phyloP scores from a whole-genome alignment of 345 rosid genomes.

The Adansonia digitata region DNA sequence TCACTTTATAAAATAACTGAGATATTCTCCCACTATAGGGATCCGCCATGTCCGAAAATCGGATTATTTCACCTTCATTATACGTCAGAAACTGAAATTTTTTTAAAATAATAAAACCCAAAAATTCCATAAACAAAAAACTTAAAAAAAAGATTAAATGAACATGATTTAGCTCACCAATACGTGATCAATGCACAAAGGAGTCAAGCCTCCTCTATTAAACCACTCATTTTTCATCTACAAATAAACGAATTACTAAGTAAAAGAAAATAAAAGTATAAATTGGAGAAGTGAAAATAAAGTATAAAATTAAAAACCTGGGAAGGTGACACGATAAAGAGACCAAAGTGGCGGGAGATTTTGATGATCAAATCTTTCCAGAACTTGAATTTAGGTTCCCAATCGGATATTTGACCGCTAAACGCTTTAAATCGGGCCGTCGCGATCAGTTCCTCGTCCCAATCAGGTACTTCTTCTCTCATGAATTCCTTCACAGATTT shows the following conservation, averaged over 20 bases:
- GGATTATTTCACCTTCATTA: constrained; percentile 67
- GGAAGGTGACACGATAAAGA: constrained; percentile 46
- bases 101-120: constrained; percentile 14
- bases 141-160: background rate
- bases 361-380: constrained; percentile 73
- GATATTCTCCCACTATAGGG: constrained; percentile 48
- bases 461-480: constrained; percentile 60
- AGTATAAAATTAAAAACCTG: constrained; percentile 39
- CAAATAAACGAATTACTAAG: background rate
- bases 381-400: constrained; percentile 67
- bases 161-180: constrained; percentile 43
- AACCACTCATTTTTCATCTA: constrained; percentile 74
- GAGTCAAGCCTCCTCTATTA: constrained; percentile 67
- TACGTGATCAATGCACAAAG: constrained; percentile 76
- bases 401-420: constrained; percentile 85
- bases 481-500: constrained; percentile 43
- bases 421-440: constrained; percentile 85
- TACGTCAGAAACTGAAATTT: constrained; percentile 62
- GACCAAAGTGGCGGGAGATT: constrained; percentile 48
- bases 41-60: constrained; percentile 43
- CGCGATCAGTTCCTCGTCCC: constrained; percentile 73
- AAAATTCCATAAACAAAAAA: background rate
- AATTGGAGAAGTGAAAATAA: background rate
- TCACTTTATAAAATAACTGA: constrained; percentile 48
- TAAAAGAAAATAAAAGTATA: background rate